These are phyloP conservation scores for Talaromyces trachyspermus DNA, from an alignment of 495 filamentous ascomycete genomes.

Conservation along the genomic window DNA sequence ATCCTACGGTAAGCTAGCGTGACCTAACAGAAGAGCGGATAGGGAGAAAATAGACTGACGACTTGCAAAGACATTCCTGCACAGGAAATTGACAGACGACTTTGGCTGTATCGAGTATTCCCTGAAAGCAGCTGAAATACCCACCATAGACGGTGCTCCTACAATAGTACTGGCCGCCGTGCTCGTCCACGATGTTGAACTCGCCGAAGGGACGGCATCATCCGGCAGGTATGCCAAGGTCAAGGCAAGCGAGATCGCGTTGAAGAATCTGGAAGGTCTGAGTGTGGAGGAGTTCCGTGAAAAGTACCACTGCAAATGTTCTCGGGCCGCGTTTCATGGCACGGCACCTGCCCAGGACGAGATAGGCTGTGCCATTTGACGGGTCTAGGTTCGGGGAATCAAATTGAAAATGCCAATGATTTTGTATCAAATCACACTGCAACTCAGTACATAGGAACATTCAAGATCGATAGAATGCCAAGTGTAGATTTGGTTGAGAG, in stretches of 20 bases:
- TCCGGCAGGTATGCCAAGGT: constrained; percentile 67
- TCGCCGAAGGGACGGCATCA: constrained; percentile 53
- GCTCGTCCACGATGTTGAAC: constrained; percentile 63
- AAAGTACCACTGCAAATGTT: constrained; percentile 59
- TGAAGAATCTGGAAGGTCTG: constrained; percentile 51
- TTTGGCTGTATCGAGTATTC: constrained; percentile 50
- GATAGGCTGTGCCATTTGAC: constrained; percentile 33
- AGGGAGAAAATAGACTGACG: not conserved
- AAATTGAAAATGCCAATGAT: too few species aligned
- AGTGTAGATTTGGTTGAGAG: too few species aligned
- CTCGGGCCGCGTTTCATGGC: not conserved
- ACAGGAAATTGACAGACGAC: constrained; percentile 39
- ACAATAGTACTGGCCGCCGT: constrained; percentile 60
- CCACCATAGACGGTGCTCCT: constrained; percentile 34
- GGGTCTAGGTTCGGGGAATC: too few species aligned
- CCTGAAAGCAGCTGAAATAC: constrained; percentile 44
- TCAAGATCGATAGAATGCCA: too few species aligned
- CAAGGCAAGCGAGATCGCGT: constrained; percentile 60
- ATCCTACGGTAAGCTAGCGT: constrained; percentile 58
- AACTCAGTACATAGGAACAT: too few species aligned
- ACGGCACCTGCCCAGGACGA: constrained; percentile 10
- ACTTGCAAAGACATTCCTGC: constrained; percentile 43
- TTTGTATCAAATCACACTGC: too few species aligned
- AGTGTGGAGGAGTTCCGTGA: constrained; percentile 49
- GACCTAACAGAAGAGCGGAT: constrained; percentile 8